These are phyloP conservation scores for Suhomyces yuchorum DNA, from an alignment of 1,139 yeast genomes.

Conservation along the genomic window DNA sequence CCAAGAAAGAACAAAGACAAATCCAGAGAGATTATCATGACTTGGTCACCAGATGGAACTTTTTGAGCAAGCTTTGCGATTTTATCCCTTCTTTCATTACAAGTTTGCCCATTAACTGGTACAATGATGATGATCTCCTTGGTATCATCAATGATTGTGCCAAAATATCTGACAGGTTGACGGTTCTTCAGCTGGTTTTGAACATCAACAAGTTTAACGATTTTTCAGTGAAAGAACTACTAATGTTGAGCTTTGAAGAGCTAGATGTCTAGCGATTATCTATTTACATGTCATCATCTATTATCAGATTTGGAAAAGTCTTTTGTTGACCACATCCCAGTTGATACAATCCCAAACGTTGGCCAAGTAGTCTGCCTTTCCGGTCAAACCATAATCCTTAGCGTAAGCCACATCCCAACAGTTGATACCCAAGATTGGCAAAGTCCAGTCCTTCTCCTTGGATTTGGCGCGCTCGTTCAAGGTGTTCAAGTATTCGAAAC, in stretches of 20 bases:
- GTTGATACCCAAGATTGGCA: slow-evolving; percentile 79
- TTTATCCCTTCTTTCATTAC: slow-evolving; percentile 35
- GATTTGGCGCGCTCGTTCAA: slow-evolving; percentile 47
- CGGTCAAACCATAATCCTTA: slow-evolving; percentile 79
- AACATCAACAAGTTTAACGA: slow-evolving; percentile 15
- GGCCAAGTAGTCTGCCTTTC: slow-evolving; percentile 71
- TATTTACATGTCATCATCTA: slow-evolving; percentile 10
- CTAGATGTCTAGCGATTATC: slow-evolving; percentile 5
- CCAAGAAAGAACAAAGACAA: slow-evolving; percentile 6
- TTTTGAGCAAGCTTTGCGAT: slow-evolving; percentile 29
- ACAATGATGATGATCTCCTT: slow-evolving; percentile 28
- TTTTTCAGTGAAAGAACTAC: slow-evolving; percentile 9
- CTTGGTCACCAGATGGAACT: slow-evolving; percentile 28
- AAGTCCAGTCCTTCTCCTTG: slow-evolving; percentile 62
- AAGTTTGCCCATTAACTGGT: slow-evolving; percentile 42
- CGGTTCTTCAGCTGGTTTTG: slow-evolving; percentile 24
- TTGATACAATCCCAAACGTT: slow-evolving; percentile 78
- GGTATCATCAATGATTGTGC: slow-evolving; percentile 33
- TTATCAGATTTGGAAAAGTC: slow-evolving; percentile 48
- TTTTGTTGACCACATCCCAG: slow-evolving; percentile 80
- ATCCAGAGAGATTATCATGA: slow-evolving; percentile 14
- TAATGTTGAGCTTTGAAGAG: slow-evolving; percentile 15
- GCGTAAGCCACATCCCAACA: slow-evolving; percentile 89
- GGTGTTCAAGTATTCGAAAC: slow-evolving; percentile 49
- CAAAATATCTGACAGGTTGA: slow-evolving; percentile 24